These are phyloP conservation scores for Austroboletus festivus DNA, from an alignment of 768 basidiomycete species.

Conservation along the genomic window DNA sequence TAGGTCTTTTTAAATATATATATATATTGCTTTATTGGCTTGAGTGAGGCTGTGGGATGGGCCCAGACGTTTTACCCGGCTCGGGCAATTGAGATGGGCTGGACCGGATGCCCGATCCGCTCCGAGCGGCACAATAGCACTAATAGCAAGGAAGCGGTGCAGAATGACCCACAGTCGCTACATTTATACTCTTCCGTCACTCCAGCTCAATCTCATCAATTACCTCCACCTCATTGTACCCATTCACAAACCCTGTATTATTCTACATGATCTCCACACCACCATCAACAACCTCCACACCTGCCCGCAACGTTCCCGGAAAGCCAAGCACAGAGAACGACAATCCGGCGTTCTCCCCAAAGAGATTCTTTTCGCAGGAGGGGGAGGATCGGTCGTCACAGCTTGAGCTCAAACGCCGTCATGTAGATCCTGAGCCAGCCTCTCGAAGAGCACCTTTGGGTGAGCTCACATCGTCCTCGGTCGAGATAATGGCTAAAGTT, in stretches of 20 bases:
- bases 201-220: conserved; percentile 12
- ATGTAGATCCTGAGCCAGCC: conserved; percentile 8
- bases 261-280: conserved; percentile 23
- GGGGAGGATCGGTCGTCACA: conserved; percentile 12
- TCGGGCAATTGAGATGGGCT: conserved; percentile 3
- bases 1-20: too few relatives aligned
- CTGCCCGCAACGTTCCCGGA: conserved; percentile 2
- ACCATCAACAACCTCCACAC: conserved; percentile 4
- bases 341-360: conserved; percentile 15
- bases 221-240: conserved; percentile 2
- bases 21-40: background rate
- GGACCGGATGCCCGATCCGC: conserved; percentile 4
- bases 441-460: conserved; percentile 24
- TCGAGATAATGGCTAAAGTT: too few relatives aligned
- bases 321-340: conserved; percentile 10
- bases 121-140: conserved; percentile 20
- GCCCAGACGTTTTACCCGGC: background rate
- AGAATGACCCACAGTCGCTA: conserved; percentile 16
- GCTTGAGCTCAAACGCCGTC: conserved; percentile 21
- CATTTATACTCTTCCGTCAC: conserved; percentile 24
- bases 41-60: background rate
- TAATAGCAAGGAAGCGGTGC: too few relatives aligned
- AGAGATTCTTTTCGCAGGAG: conserved; percentile 20
- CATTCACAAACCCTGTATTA: conserved; percentile 4
- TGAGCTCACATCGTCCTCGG: conserved; percentile 20